Base-by-base conservation (phyloP, 2,329 filamentous ascomycete species). In the Xylaria polymorpha region DNA sequence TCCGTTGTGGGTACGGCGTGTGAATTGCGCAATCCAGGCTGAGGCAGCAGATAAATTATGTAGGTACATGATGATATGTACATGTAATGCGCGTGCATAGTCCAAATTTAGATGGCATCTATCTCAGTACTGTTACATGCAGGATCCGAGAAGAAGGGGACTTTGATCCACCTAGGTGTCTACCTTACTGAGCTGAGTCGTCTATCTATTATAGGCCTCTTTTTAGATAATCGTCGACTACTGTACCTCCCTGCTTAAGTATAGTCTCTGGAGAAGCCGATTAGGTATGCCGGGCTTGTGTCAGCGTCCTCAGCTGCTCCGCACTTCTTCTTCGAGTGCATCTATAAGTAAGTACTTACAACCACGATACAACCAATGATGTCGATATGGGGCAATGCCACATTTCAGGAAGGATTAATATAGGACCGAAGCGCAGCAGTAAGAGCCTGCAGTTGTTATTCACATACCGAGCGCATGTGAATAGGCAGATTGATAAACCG, bases 401-500 rank as follows among this genome's bases (percentile, higher is more conserved):
- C 39, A 39, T 46, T 29, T 44, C 14, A 55, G 7, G 51, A 29
- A 20, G 46, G 20, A 50, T 29, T 3, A 29, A 29, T 50, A 18
- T 29, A 29, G 22, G 22, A 5, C 46, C 29, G 15, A 14, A 22
- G 7, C 22, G 22, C 12, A 12, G 22, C 15, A n/a, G 25, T 25
- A 4, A 48, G 9, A 48, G 20, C 20, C 48, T 53, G 25, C 15
- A 53, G 50, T 53, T 35, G 8, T 53, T 53, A 35, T 53, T n/a
- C 50, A 2, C 50, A 32, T 35, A 35, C 15, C 14, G 9, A 53
- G 5, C 25, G 48, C 32, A 14, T 29, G 25, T 15, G n/a, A 9
- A 41, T 22, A 58, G 60, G 65, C 53, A 55, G 15, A 60, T 59
- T n/a, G 39, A 59, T 55, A 48, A 55, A 44, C 66, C 48, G 25